Conservation (phyloP, 805 yeast species). For the Candida methanosorbosa region DNA sequence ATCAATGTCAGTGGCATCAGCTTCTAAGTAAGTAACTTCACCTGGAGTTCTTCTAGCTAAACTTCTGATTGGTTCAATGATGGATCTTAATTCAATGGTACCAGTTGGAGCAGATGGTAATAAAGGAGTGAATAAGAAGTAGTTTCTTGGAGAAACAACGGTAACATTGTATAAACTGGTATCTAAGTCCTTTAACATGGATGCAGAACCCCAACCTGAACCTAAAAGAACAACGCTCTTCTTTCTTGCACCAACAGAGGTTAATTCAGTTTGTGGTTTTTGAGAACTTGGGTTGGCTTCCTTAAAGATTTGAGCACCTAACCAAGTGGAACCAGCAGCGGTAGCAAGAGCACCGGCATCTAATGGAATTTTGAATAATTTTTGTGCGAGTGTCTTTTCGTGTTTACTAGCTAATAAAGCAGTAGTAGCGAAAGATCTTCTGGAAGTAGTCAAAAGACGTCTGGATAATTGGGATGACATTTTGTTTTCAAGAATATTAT, state of each 20-base stretch:
- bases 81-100: constrained; percentile 42
- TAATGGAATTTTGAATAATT: constrained; percentile 16
- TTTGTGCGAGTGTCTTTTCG: constrained; percentile 13
- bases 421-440: constrained; percentile 15
- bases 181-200: constrained; percentile 43
- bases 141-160: constrained; percentile 46
- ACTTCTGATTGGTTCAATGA: constrained; percentile 45
- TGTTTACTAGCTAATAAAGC: constrained; percentile 9
- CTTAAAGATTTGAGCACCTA: constrained; percentile 28
- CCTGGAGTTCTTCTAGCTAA: constrained; percentile 41
- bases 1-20: constrained; percentile 46
- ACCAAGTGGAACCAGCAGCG: constrained; percentile 23
- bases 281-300: constrained; percentile 37
- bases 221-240: constrained; percentile 33
- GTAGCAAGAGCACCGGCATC: constrained; percentile 19
- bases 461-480: constrained; percentile 10
- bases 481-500: neutral
- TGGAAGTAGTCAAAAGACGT: constrained; percentile 4
- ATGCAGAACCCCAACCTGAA: constrained; percentile 50
- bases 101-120: constrained; percentile 50
- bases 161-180: constrained; percentile 46
- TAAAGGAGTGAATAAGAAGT: constrained; percentile 47
- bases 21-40: constrained; percentile 46
- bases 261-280: constrained; percentile 32
- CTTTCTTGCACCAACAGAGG: constrained; percentile 37